These are phyloP conservation scores for Saraca asoca DNA, from an alignment of 331 rosid species.

Conservation along the genomic window DNA sequence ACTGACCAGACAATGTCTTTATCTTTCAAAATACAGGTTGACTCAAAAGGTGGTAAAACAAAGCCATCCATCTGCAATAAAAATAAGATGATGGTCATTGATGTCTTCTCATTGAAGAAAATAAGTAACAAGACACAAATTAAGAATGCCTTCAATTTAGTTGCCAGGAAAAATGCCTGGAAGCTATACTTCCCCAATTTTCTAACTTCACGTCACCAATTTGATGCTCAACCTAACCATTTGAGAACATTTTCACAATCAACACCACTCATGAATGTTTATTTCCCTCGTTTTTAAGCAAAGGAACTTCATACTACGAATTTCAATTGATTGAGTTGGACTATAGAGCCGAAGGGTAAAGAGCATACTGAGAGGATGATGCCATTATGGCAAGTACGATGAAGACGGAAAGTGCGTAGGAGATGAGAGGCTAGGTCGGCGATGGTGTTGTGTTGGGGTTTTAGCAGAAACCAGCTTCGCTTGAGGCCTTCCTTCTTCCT, in stretches of 20 bases:
- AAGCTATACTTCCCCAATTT: background rate
- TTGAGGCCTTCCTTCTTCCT: constrained; percentile 61
- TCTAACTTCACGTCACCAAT: background rate
- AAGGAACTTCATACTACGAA: background rate
- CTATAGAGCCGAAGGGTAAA: background rate
- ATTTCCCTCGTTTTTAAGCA: background rate
- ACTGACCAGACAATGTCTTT: constrained; percentile 76
- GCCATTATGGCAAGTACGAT: constrained; percentile 67
- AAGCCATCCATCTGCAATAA: constrained; percentile 86
- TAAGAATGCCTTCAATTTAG: background rate
- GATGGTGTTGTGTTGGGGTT: constrained; percentile 65
- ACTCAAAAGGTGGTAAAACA: constrained; percentile 87
- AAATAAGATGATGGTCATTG: background rate
- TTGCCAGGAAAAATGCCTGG: too few species aligned
- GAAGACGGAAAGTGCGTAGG: constrained; percentile 52
- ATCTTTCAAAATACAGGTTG: constrained; percentile 78
- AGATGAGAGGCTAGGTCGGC: constrained; percentile 65
- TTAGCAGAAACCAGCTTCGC: constrained; percentile 81
- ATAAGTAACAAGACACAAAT: background rate
- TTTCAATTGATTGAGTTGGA: background rate
- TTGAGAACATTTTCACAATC: background rate
- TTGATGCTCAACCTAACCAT: background rate
- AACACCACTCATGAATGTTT: background rate
- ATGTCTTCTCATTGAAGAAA: background rate
- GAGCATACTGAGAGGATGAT: constrained; percentile 65